These are phyloP conservation scores for Mimosa bimucronata DNA, from an alignment of 306 rosid genomes.

Conservation along the genomic window DNA sequence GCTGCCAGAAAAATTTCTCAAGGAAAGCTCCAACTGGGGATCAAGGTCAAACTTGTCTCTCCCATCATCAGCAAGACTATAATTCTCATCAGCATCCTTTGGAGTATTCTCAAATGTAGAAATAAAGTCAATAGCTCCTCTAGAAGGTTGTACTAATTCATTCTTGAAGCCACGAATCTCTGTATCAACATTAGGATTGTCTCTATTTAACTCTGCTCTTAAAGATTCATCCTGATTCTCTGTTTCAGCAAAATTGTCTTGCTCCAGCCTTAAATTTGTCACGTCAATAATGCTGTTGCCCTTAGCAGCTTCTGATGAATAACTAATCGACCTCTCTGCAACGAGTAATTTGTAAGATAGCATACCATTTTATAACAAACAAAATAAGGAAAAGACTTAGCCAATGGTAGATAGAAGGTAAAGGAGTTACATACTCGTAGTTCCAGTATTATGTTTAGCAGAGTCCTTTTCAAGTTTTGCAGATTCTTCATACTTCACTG, in stretches of 20 bases:
- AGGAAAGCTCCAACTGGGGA: constrained; percentile 60
- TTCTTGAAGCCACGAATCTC: constrained; percentile 32
- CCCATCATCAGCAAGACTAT: constrained; percentile 33
- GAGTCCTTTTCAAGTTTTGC: constrained; percentile 42
- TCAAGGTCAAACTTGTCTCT: constrained; percentile 43
- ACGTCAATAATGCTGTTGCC: constrained; percentile 42
- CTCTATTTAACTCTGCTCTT: constrained; percentile 38
- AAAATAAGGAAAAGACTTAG: constrained; percentile 1
- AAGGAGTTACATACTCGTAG: constrained; percentile 45
- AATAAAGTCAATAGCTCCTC: constrained; percentile 61
- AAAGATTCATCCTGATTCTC: constrained; percentile 38
- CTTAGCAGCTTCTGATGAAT: constrained; percentile 42
- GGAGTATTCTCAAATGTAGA: constrained; percentile 49
- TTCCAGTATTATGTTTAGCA: constrained; percentile 38
- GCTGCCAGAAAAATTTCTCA: constrained; percentile 44
- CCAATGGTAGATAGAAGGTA: constrained; percentile 6
- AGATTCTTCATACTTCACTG: constrained; percentile 41
- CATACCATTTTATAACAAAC: background rate
- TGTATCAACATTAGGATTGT: constrained; percentile 17
- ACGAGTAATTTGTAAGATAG: constrained; percentile 33
- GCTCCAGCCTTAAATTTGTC: constrained; percentile 38
- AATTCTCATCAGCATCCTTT: constrained; percentile 32
- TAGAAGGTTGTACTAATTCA: constrained; percentile 40
- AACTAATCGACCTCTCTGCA: constrained; percentile 49
- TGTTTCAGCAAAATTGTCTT: constrained; percentile 30